phyloP scores from a whole-genome alignment of 768 basidiomycete species.

The Boletus reticuloceps region DNA sequence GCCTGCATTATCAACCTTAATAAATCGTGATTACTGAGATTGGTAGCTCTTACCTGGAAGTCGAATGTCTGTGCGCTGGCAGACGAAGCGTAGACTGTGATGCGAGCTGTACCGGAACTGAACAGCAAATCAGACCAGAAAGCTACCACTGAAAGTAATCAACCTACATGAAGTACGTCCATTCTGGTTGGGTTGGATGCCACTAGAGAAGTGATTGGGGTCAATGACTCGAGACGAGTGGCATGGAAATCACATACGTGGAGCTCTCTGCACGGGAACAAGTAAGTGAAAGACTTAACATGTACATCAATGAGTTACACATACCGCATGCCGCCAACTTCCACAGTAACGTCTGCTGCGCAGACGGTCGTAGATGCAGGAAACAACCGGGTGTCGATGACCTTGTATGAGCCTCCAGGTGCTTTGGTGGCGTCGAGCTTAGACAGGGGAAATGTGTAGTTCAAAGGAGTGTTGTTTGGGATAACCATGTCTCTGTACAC shows the following conservation, averaged over 20 bases:
- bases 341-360: slow-evolving; percentile 55
- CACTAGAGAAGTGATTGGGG: slow-evolving; percentile 30
- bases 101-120: slow-evolving; percentile 40
- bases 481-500: slow-evolving; percentile 41
- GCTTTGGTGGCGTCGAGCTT: slow-evolving; percentile 41
- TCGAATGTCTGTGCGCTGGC: slow-evolving; percentile 42
- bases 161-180: slow-evolving; percentile 41
- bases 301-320: slow-evolving; percentile 3
- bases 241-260: slow-evolving; percentile 34
- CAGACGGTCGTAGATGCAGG: slow-evolving; percentile 50
- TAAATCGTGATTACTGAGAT: neutral
- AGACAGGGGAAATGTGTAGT: slow-evolving; percentile 56
- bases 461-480: slow-evolving; percentile 48
- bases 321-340: slow-evolving; percentile 60
- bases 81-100: slow-evolving; percentile 42
- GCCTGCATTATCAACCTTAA: slow-evolving; percentile 21
- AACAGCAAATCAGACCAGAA: neutral
- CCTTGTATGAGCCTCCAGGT: slow-evolving; percentile 57
- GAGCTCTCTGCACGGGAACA: slow-evolving; percentile 35
- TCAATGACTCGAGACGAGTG: neutral
- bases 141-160: neutral
- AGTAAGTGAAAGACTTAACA: neutral
- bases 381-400: slow-evolving; percentile 57
- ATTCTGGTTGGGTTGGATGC: slow-evolving; percentile 52
- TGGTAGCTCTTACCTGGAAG: slow-evolving; percentile 35